Evolutionary conservation across 768 basidiomycete species (phyloP).

Genomic region (Lactarius trivialis): DNA sequence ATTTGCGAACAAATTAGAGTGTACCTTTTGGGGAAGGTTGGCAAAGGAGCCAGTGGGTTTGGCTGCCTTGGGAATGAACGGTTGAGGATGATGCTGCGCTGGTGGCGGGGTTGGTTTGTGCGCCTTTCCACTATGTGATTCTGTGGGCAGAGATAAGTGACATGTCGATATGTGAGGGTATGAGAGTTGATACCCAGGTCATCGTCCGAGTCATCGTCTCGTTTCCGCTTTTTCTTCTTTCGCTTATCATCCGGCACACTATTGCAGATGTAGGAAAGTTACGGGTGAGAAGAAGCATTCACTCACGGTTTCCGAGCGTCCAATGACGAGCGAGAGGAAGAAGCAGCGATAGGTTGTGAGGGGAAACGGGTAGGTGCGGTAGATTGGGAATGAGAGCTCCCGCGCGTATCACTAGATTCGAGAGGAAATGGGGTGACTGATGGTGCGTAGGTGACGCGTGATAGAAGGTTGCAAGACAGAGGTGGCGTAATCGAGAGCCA

Average conservation of each 20-base stretch:
- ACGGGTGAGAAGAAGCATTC: neutral
- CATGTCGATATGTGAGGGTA: slow-evolving; percentile 1
- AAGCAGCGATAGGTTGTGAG: slow-evolving; percentile 37
- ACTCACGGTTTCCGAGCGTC: slow-evolving; percentile 62
- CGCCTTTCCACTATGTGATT: slow-evolving; percentile 35
- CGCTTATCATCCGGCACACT: slow-evolving; percentile 52
- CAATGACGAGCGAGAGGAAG: slow-evolving; percentile 46
- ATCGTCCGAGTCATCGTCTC: slow-evolving; percentile 64
- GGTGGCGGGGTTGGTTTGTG: slow-evolving; percentile 44
- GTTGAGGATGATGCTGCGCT: slow-evolving; percentile 32
- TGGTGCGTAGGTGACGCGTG: neutral
- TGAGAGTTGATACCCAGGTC: slow-evolving; percentile 44
- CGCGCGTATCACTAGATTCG: slow-evolving; percentile 32
- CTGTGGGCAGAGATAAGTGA: slow-evolving; percentile 12
- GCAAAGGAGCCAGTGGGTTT: slow-evolving; percentile 44
- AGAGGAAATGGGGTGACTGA: slow-evolving; percentile 44
- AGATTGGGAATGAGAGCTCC: slow-evolving; percentile 29
- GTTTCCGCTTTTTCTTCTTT: slow-evolving; percentile 84
- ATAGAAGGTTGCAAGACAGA: neutral
- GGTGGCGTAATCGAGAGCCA: neutral
- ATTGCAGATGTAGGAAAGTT: slow-evolving; percentile 8
- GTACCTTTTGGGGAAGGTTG: slow-evolving; percentile 46
- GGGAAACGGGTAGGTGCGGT: slow-evolving; percentile 39
- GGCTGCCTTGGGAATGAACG: slow-evolving; percentile 45
- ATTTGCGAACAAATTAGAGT: neutral